phyloP scores from a whole-genome alignment of 352 stramenopile genomes.

The Phytophthora uliginosa region DNA sequence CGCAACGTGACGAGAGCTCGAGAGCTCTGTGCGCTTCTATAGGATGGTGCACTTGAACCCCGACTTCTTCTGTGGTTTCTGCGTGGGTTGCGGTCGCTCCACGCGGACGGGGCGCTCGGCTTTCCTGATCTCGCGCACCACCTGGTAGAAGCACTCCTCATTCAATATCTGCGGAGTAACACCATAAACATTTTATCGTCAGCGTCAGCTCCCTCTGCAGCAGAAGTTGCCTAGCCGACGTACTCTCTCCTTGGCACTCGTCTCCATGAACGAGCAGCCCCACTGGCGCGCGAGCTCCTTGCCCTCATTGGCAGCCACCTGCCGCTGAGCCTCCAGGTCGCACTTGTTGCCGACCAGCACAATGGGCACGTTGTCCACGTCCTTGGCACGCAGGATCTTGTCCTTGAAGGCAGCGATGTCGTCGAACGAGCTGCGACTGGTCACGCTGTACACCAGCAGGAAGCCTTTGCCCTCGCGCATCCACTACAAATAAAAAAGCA shows the following conservation, averaged over 20 bases:
- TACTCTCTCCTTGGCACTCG: slow-evolving; percentile 90
- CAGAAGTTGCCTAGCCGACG: slow-evolving; percentile 7
- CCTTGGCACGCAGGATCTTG: slow-evolving; percentile 92
- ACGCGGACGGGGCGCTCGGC: slow-evolving; percentile 69
- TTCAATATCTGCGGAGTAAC: slow-evolving; percentile 78
- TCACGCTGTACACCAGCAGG: slow-evolving; percentile 92
- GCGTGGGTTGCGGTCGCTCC: slow-evolving; percentile 49
- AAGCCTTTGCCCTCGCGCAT: slow-evolving; percentile 95
- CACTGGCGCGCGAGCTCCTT: slow-evolving; percentile 76
- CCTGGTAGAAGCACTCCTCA: slow-evolving; percentile 92
- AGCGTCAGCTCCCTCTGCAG: slow-evolving; percentile 2
- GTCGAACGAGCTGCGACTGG: slow-evolving; percentile 91
- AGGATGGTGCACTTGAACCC: slow-evolving; percentile 64
- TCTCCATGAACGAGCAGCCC: slow-evolving; percentile 92
- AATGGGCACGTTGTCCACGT: slow-evolving; percentile 89
- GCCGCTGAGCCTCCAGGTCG: slow-evolving; percentile 79
- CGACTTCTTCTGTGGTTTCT: slow-evolving; percentile 79
- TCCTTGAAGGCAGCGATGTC: slow-evolving; percentile 92
- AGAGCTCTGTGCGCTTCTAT: slow-evolving; percentile 44
- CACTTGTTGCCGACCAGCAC: slow-evolving; percentile 93
- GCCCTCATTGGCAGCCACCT: slow-evolving; percentile 76
- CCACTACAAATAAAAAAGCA: slow-evolving; percentile 56
- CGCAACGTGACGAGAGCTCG: slow-evolving; percentile 30
- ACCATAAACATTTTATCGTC: neutral
- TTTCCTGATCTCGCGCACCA: slow-evolving; percentile 90